Conservation (phyloP, 2,329 filamentous ascomycete species). For the Alternaria postmessia region DNA sequence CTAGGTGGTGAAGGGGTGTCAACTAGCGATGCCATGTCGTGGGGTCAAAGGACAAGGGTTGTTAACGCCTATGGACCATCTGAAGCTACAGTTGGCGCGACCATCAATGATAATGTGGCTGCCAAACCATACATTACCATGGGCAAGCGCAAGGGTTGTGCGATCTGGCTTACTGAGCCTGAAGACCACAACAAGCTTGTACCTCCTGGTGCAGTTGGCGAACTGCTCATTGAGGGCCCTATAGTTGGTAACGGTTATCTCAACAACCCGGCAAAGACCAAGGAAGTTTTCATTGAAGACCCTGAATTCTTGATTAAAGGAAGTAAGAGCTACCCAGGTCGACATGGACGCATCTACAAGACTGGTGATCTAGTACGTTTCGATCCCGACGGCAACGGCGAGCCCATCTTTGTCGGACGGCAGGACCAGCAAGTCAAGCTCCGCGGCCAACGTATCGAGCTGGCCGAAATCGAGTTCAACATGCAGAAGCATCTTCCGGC, state of each 20-base stretch:
- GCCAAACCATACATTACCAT: constrained; percentile 47
- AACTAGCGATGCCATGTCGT: constrained; percentile 50
- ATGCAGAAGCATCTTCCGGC: constrained; percentile 51
- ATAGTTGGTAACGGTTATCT: constrained; percentile 54
- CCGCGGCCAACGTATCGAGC: constrained; percentile 52
- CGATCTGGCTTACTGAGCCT: constrained; percentile 54
- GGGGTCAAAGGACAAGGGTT: constrained; percentile 52
- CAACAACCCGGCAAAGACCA: constrained; percentile 48
- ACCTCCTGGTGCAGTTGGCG: constrained; percentile 53
- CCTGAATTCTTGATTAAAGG: constrained; percentile 67
- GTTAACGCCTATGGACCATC: constrained; percentile 50
- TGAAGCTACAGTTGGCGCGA: constrained; percentile 48
- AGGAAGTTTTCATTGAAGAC: constrained; percentile 58
- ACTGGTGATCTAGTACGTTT: constrained; percentile 57
- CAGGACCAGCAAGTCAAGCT: constrained; percentile 53
- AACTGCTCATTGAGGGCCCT: constrained; percentile 68
- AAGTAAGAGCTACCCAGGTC: constrained; percentile 62
- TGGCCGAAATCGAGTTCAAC: constrained; percentile 51
- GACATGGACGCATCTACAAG: constrained; percentile 57
- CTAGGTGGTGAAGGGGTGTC: constrained; percentile 51
- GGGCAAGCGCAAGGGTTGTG: constrained; percentile 46
- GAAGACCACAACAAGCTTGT: constrained; percentile 49
- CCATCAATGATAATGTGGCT: constrained; percentile 42
- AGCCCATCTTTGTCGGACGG: constrained; percentile 48
- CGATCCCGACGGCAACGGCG: constrained; percentile 53